These are phyloP conservation scores for Clonostachys chloroleuca DNA, from an alignment of 2,329 filamentous ascomycete species.

Conservation along the genomic window DNA sequence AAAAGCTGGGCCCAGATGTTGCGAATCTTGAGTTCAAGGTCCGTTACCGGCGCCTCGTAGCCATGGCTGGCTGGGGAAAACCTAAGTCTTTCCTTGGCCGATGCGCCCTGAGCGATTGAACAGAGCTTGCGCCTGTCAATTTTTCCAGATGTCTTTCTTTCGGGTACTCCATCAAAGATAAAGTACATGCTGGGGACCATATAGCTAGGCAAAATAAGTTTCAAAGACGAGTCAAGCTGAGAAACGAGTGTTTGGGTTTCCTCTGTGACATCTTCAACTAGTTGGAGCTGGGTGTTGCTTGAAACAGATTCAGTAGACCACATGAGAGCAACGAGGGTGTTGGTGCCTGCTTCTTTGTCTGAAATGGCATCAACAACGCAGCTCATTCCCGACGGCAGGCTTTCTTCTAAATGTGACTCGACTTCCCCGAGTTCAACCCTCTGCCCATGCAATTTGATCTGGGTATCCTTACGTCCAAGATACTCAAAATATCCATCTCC, in stretches of 20 bases:
- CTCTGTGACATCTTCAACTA: background rate
- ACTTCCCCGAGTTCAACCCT: constrained; percentile 11
- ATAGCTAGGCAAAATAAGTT: constrained; percentile 8
- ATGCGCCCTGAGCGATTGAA: constrained; percentile 1
- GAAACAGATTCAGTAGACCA: background rate
- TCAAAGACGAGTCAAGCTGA: background rate
- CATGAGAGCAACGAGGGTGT: background rate
- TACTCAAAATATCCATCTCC: constrained; percentile 8
- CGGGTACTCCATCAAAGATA: constrained; percentile 5
- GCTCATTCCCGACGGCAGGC: background rate
- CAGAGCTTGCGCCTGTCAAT: constrained; percentile 2
- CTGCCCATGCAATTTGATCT: constrained; percentile 38
- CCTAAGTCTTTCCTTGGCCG: constrained; percentile 2
- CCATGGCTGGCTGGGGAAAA: background rate
- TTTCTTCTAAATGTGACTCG: constrained; percentile 3
- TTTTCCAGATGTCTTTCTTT: constrained; percentile 5
- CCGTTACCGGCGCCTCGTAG: constrained; percentile 15
- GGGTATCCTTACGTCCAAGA: constrained; percentile 24
- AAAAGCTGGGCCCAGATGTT: constrained; percentile 24
- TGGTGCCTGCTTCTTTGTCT: constrained; percentile 1
- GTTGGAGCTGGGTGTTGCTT: background rate
- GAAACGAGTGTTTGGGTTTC: background rate
- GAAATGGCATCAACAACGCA: background rate
- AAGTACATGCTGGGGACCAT: constrained; percentile 8
- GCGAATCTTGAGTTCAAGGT: constrained; percentile 24